Evolutionary conservation across 352 stramenopile genomes (phyloP).

Genomic region (Pythium rhizo-oryzae): DNA sequence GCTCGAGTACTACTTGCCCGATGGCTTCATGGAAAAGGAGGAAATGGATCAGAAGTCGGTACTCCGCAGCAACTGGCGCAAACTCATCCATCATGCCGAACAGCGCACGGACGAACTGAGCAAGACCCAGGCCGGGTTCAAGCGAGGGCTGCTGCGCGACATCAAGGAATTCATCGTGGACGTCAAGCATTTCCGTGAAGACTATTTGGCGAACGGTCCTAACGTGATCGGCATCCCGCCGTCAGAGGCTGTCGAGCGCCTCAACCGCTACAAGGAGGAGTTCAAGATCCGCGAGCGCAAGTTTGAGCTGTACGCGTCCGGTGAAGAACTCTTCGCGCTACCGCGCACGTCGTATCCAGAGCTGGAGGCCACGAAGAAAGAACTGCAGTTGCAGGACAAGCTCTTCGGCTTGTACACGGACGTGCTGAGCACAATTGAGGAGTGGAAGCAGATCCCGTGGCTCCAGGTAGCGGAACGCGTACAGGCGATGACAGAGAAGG

Average conservation of each 20-base stretch:
- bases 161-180: constrained; percentile 98
- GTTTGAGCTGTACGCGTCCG: constrained; percentile 96
- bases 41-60: constrained; percentile 99
- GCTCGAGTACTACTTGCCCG: constrained; percentile 93
- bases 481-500: constrained; percentile 96
- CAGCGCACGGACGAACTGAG: constrained; percentile 95
- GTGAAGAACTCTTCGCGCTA: constrained; percentile 97
- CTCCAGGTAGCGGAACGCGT: constrained; percentile 92
- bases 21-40: constrained; percentile 99
- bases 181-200: constrained; percentile 95
- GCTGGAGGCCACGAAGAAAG: constrained; percentile 97
- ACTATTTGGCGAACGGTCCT: constrained; percentile 97
- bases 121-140: constrained; percentile 96
- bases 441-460: constrained; percentile 98
- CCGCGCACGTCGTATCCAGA: constrained; percentile 96
- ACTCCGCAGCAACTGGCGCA: constrained; percentile 96
- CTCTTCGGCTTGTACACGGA: constrained; percentile 98
- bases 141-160: constrained; percentile 94
- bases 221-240: constrained; percentile 97
- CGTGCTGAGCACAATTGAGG: constrained; percentile 96
- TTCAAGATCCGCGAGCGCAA: constrained; percentile 98
- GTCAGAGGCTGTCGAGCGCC: constrained; percentile 95
- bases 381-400: constrained; percentile 94
- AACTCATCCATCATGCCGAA: constrained; percentile 95
- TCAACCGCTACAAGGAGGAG: constrained; percentile 99